Base-by-base conservation (phyloP, 2,329 filamentous ascomycete genomes). In the Fusarium piperis region DNA sequence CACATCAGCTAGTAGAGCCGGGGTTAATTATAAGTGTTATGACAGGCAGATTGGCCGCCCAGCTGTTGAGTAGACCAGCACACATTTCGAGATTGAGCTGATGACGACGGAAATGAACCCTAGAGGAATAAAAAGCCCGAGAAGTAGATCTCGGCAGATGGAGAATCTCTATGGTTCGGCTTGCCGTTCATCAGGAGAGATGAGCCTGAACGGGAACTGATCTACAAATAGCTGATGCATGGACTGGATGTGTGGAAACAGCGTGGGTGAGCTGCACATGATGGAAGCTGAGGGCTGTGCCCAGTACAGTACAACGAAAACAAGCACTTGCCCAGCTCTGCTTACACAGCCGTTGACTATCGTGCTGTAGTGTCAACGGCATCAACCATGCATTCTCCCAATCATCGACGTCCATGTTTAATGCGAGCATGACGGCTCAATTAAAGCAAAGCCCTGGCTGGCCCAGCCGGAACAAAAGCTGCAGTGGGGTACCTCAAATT, bases 121-220 rank as follows among this genome's bases (percentile, higher is more conserved):
- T 62, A 53, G 70, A 56, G 70, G 70, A 55, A 53, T 67, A 41
- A 52, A 61, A 67, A 32, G 55, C 48, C 62, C 51, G 62, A 66
- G 52, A 59, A 46, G 60, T 56, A 72, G 69, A 72, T 72, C 66
- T 72, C 70, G 70, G 70, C 59, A 72, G 53, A 60, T 72, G 58
- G 53, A 30, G 52, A 58, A 35, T 56, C 55, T 59, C 55, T 59
- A 48, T 60, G 44, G 62, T 59, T 55, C 23, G 39, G 39, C 26
- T 26, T 71, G 62, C 62, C 65, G 33, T 36, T 35, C 28, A 18
- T 38, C 57, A 56, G n/a, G 41, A 48, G 39, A 23, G 38, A 39
- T 51, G 41, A 18, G 9, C 44, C 44, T 39, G 33, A 28, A 70
- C 59, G 28, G 56, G 69, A 59, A 70, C 33, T 61, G 70, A 73